Conservation (phyloP, 768 basidiomycete genomes). For the Lactarius pseudohatsudake region DNA sequence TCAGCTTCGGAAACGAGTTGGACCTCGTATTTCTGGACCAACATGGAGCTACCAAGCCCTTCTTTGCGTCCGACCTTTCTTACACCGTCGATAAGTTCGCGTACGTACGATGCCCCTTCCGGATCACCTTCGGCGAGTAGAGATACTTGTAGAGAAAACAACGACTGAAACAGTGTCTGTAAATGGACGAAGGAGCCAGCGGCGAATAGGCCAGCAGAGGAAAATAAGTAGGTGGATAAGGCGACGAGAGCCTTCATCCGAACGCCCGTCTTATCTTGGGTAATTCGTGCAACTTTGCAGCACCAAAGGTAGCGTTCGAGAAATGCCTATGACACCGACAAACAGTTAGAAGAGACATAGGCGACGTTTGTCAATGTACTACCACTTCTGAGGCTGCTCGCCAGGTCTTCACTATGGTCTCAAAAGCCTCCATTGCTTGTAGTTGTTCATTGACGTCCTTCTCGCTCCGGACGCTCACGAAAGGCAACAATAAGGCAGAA, state of each 20-base stretch:
- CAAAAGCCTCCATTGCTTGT: conserved; percentile 60
- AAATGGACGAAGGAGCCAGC: conserved; percentile 47
- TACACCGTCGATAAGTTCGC: conserved; percentile 48
- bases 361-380: conserved; percentile 3
- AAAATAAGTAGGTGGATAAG: conserved; percentile 48
- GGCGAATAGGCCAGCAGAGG: conserved; percentile 44
- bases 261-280: conserved; percentile 39
- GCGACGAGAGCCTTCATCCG: conserved; percentile 51
- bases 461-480: conserved; percentile 42
- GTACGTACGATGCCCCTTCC: conserved; percentile 40
- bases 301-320: conserved; percentile 72
- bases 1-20: conserved; percentile 28
- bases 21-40: conserved; percentile 54
- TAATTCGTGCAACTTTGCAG: conserved; percentile 52
- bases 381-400: conserved; percentile 53
- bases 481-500: conserved; percentile 57
- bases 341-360: background rate
- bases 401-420: conserved; percentile 59
- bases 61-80: conserved; percentile 50
- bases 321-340: conserved; percentile 37
- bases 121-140: conserved; percentile 32
- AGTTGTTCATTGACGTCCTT: conserved; percentile 52
- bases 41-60: conserved; percentile 44
- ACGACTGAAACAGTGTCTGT: conserved; percentile 50
- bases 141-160: conserved; percentile 51